phyloP scores from a whole-genome alignment of 2,329 filamentous ascomycete genomes.

The Aspergillus jensenii region DNA sequence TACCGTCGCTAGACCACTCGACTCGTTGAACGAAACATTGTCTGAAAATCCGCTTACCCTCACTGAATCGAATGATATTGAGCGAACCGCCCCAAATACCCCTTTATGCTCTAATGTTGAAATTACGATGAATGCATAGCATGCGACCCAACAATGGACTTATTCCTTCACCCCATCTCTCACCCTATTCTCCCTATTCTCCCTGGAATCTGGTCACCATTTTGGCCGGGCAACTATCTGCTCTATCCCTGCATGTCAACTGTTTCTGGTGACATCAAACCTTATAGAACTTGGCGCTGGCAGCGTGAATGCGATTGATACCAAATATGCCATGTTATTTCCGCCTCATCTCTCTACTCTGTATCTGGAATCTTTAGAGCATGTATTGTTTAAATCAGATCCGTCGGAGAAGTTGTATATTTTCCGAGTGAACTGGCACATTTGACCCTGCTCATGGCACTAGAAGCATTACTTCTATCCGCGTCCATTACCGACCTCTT shows the following conservation, averaged over 20 bases:
- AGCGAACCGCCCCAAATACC: constrained; percentile 20
- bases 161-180: not conserved
- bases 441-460: too few relatives aligned
- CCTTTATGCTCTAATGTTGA: constrained; percentile 29
- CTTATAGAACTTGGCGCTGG: not conserved
- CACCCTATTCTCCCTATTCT: not conserved
- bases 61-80: constrained; percentile 25
- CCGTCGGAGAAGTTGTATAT: not conserved
- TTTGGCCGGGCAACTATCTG: not conserved
- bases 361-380: not conserved
- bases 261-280: not conserved
- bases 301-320: not conserved
- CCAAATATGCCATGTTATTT: not conserved
- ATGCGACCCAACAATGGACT: not conserved
- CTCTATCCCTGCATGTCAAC: not conserved
- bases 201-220: not conserved
- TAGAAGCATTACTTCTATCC: not conserved
- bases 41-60: constrained; percentile 33
- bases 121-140: constrained; percentile 34
- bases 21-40: constrained; percentile 32
- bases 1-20: constrained; percentile 32
- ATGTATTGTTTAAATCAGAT: not conserved
- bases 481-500: too few relatives aligned
- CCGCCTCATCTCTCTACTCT: not conserved
- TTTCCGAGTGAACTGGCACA: not conserved